phyloP scores from a whole-genome alignment of 176 grass and related monocot genomes.

The Thalia dealbata region DNA sequence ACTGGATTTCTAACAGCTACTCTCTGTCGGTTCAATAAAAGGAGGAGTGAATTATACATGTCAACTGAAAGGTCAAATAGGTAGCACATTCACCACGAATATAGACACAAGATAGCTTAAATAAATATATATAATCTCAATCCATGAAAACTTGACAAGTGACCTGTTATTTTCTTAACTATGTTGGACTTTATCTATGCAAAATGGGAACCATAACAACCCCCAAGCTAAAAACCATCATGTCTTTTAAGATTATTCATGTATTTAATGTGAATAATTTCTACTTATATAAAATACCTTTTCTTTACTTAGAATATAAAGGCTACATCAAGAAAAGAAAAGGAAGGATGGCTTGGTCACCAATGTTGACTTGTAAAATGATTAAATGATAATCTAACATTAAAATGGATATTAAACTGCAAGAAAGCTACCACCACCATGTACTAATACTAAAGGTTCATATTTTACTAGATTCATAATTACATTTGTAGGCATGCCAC shows the following conservation, averaged over 20 bases:
- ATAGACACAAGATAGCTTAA: background rate
- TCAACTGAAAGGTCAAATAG: background rate
- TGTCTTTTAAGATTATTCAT: too few relatives aligned
- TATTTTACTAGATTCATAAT: background rate
- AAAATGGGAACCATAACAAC: too few relatives aligned
- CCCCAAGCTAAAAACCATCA: too few relatives aligned
- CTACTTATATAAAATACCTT: too few relatives aligned
- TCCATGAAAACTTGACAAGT: too few relatives aligned
- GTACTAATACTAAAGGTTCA: background rate
- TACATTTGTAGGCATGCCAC: background rate
- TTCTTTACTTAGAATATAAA: background rate
- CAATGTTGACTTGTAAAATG: background rate
- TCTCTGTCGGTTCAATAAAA: constrained; percentile 42
- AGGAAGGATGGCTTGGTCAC: background rate
- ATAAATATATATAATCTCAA: background rate
- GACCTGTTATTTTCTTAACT: too few relatives aligned
- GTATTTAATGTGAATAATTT: too few relatives aligned
- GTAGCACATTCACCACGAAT: background rate
- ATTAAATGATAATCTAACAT: background rate
- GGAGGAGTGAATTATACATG: background rate
- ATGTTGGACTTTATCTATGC: too few relatives aligned
- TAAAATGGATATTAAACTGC: background rate
- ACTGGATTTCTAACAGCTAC: constrained; percentile 92
- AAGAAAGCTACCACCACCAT: too few relatives aligned
- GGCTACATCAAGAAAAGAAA: background rate